Evolutionary conservation across 1,284 basidiomycete genomes (phyloP), one percentile per base, ranked within the genome.

Genomic region (Mrakiaceae sp.): DNA sequence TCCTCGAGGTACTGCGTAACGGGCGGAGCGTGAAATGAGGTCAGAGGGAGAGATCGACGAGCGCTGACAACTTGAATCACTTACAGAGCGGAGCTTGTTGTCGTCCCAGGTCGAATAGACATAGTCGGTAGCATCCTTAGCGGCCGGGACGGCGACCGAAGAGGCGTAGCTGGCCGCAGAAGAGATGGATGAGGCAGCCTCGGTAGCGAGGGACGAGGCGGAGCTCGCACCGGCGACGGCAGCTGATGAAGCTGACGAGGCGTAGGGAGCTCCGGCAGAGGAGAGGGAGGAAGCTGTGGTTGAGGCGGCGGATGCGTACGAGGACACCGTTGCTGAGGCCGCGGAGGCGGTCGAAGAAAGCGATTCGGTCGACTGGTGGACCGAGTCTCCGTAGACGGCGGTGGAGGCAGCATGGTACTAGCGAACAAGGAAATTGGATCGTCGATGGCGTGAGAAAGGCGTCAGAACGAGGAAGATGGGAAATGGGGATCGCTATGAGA

Each of bases 101-200:
- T 95, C 89, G 67, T 86, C 84, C 93, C 93, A 95, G 2, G 85
- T 82, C 0, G 87, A 90, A 74, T 88, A 94, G 6, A 92, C 77
- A 70, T 92, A 94, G 75, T 96, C 91, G 73, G 84, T 88, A 46
- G 84, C 76, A 68, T 88, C 83, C 65, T 92, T 86, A 51, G 92
- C 74, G 61, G 71, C 71, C 68, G 71, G 59, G 66, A 75, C 68
- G 63, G 72, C 72, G 16, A 73, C 69, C 42, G 67, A 66, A 53
- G 72, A 71, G 50, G 72, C 72, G 58, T 71, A 71, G 52, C 66
- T 69, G 10, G 69, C 72, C 5, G 69, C 68, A 16, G 70, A 70
- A 3, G 72, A 72, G 59, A 68, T 67, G 27, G 72, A 71, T 11
- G 71, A 68, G 39, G 9, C 7, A 48, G 48, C 61, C 44, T 63